Evolutionary conservation across 441 rosid genomes (phyloP), one percentile per base, ranked within the genome.

Genomic region (Isatis lusitanica): DNA sequence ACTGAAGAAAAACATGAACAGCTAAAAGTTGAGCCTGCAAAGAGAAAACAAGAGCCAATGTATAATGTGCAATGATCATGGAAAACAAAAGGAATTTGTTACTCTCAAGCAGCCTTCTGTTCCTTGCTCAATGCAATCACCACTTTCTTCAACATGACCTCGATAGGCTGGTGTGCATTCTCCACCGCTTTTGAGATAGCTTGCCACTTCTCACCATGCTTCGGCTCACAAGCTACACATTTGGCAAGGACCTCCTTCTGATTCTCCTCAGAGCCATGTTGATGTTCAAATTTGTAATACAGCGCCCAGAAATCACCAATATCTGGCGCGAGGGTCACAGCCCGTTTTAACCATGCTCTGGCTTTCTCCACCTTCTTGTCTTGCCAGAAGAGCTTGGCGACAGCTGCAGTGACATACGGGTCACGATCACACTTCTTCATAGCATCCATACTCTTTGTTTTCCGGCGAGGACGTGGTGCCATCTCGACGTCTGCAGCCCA

Each of bases 201-300:
- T 73, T 94, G 97, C 98, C 98, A 94, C 74, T 83, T 89, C 83
- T 92, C 99, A 18, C 99, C 96, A 48, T 92, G 92, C 80, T 89
- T 92, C 6, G 99, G 97, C 74, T 94, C 99, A 13, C 91, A 85
- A 58, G 89, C 91, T 44, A 85, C 62, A 63, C 98, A 90, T 74
- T 90, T 89, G 64, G 84, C 83, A 38, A 92, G 30, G 9, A 92
- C 98, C 38, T 94, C 99, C 80, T 85, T 90, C 82, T 88, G 97
- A 77, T 52, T 76, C 55, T 88, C 99, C 59, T 92, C 98, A 30
- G 71, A 68, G 18, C 99, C 98, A 63, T 94, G 93, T 72, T 92
- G 97, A 65, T 86, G 86, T 80, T 94, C 99, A 76, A 94, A 88
- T 77, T 94, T 90, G 87, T 92, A 92, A 72, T 84, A 92, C 38